phyloP scores from a whole-genome alignment of 2,329 filamentous ascomycete genomes.

The Ophiocordyceps camponoti-rufipedis region DNA sequence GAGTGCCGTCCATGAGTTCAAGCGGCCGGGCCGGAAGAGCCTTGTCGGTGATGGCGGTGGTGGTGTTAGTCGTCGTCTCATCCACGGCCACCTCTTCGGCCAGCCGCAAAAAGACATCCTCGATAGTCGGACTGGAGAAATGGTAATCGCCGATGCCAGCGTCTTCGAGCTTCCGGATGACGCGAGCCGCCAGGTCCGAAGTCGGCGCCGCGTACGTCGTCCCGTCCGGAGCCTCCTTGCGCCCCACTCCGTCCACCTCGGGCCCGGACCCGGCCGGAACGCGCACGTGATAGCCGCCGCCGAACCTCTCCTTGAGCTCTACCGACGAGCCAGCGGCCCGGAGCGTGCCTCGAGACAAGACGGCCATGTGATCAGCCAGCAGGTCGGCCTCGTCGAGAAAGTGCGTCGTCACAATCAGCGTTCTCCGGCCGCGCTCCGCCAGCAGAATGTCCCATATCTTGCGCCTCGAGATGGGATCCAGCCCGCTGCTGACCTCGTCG shows the following conservation, averaged over 20 bases:
- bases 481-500: slow-evolving; percentile 76
- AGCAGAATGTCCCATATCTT: slow-evolving; percentile 93
- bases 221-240: slow-evolving; percentile 47
- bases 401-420: slow-evolving; percentile 78
- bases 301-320: slow-evolving; percentile 64
- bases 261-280: slow-evolving; percentile 23
- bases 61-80: slow-evolving; percentile 4
- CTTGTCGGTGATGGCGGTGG: no score
- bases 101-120: slow-evolving; percentile 78
- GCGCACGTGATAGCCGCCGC: slow-evolving; percentile 71
- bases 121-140: slow-evolving; percentile 75
- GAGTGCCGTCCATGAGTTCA: slow-evolving; percentile 50
- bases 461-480: slow-evolving; percentile 69
- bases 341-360: slow-evolving; percentile 68
- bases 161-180: slow-evolving; percentile 51
- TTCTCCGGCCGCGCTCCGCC: slow-evolving; percentile 63
- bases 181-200: slow-evolving; percentile 50
- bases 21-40: slow-evolving; percentile 5
- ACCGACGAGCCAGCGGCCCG: slow-evolving; percentile 73
- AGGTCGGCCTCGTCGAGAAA: slow-evolving; percentile 89
- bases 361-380: slow-evolving; percentile 73
- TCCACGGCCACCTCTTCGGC: slow-evolving; percentile 59
- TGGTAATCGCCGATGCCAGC: slow-evolving; percentile 58
- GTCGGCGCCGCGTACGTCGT: slow-evolving; percentile 54
- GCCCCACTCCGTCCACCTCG: slow-evolving; percentile 34